Base-by-base conservation (phyloP, 2,329 filamentous ascomycete species). In the Stemphylium beticola region DNA sequence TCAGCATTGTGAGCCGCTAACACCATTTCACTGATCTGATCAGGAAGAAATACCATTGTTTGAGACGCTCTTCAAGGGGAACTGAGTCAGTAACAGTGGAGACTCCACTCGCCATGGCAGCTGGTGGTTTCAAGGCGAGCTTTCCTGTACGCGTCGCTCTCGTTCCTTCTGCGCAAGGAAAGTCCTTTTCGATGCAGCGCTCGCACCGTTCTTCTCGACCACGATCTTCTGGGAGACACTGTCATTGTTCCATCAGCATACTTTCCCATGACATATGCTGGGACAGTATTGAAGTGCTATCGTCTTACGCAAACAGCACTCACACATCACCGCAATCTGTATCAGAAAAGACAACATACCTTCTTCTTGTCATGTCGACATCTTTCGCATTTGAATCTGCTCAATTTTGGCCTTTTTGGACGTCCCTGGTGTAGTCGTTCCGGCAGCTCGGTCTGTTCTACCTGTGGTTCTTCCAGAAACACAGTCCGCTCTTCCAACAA, bases 141-240 rank as follows among this genome's bases (percentile, higher is more conserved):
- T 49, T 49, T 4, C n/a, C 33, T 9, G 7, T n/a, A 9, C 51
- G 51, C 6, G 3, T 18, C 2, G 20, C 20, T 36, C 45, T 24
- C 20, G 37, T 54, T 24, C 45, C 15, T n/a, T 49, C 44, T 20
- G 51, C 49, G 18, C 51, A 54, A 22, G 20, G 11, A 11, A 49
- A 20, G 5, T n/a, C 45, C 15, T 54, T 54, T 17, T 29, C 34
- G 6, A 14, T 36, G n/a, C 51, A 54, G 12, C 45, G 51, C 2
- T 49, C n/a, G 15, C 51, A 54, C 26, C 31, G 34, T 22, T 24
- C 43, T 42, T 39, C 22, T 26, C 4, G 5, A 26, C 4, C 4
- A 26, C 24, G 24, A 26, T 9, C 24, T 26, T 26, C 24, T 6
- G 24, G 24, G 8, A 26, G 24, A 26, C 24, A 26, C 24, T 26